Base-by-base conservation (phyloP, 208 protist genomes). In the Leishmania lainsoni region DNA sequence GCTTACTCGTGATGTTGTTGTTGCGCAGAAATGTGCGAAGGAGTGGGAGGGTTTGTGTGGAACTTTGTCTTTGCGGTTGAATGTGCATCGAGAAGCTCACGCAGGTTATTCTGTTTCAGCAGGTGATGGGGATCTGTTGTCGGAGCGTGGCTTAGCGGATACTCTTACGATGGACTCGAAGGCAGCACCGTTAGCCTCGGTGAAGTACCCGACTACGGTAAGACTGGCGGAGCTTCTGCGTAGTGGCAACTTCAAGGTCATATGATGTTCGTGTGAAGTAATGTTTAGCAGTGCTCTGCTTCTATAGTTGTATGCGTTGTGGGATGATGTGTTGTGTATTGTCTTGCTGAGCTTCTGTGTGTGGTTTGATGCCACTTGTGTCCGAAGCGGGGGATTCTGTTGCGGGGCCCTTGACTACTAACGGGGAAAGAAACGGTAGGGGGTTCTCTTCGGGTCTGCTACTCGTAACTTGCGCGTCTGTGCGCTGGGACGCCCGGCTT, bases 131-230 rank as follows among this genome's bases (percentile, higher is more conserved):
- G 61, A 17, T 12, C 3, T 66, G 6, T 42, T 29, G 5, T 35
- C 2, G 26, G 12, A 14, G 3, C 26, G 10, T 17, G 9, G 39
- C 10, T 6, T 17, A 29, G 42, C 32, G 1, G 4, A 10, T 5
- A 4, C 22, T 26, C 4, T 0, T 0, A 16, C 29, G 61, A 1
- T 5, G n/a, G 58, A 26, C 20, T 16, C 2, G 16, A 63, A 32
- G 29, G 1, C 4, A 8, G 29, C 22, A 0, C n/a, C 61, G 29
- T 0, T 29, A 39, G 3, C 0, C 0, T 6, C 61, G 0, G 8
- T 0, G 2, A 39, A 10, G 12, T 66, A 66, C 61, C 61, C 61
- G 14, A 66, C 29, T 8, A 66, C 61, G 2, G 12, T 9, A 39
- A 32, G 61, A 20, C 61, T 66, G 29, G 29, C 0, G n/a, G 8